These are phyloP conservation scores for Blepharisma japonicum DNA, from an alignment of 73 alveolate genomes.

Conservation along the genomic window DNA sequence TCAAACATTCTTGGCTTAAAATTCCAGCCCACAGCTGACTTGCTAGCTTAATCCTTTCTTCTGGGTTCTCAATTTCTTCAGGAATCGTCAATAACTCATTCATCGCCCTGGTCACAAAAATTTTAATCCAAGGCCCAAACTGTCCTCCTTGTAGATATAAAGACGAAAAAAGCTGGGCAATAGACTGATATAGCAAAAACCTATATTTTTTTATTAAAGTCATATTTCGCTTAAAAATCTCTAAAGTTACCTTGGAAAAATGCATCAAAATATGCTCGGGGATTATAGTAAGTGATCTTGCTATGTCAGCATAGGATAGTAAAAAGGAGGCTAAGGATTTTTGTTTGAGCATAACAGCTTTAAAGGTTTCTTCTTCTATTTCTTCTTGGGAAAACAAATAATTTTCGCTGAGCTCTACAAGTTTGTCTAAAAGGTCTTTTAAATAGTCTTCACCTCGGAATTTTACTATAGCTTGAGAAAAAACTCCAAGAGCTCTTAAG, in stretches of 20 bases:
- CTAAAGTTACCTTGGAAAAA: slow-evolving; percentile 10
- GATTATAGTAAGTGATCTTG: not conserved
- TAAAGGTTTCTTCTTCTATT: slow-evolving; percentile 30
- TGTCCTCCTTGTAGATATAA: not conserved
- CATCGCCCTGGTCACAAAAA: slow-evolving; percentile 3
- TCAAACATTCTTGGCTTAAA: slow-evolving; percentile 9
- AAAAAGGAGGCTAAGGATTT: not conserved
- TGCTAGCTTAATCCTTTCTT: not conserved
- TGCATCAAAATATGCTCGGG: slow-evolving; percentile 21
- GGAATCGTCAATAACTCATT: not conserved
- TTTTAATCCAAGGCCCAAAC: slow-evolving; percentile 22
- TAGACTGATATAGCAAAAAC: not conserved
- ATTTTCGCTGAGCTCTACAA: slow-evolving; percentile 43
- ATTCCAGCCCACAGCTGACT: slow-evolving; percentile 15
- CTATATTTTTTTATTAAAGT: not conserved
- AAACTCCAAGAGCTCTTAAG: slow-evolving; percentile 44
- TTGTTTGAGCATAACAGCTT: not conserved
- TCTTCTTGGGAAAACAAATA: slow-evolving; percentile 44
- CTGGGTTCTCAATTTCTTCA: not conserved
- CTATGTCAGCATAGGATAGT: slow-evolving; percentile 36
- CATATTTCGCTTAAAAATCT: slow-evolving; percentile 3
- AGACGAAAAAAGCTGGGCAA: slow-evolving; percentile 25
- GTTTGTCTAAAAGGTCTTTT: slow-evolving; percentile 37
- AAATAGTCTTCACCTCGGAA: slow-evolving; percentile 47
- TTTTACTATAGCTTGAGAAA: slow-evolving; percentile 50